Evolutionary conservation across 2,329 filamentous ascomycete species (phyloP).

Genomic region (Trichophyton benhamiae): DNA sequence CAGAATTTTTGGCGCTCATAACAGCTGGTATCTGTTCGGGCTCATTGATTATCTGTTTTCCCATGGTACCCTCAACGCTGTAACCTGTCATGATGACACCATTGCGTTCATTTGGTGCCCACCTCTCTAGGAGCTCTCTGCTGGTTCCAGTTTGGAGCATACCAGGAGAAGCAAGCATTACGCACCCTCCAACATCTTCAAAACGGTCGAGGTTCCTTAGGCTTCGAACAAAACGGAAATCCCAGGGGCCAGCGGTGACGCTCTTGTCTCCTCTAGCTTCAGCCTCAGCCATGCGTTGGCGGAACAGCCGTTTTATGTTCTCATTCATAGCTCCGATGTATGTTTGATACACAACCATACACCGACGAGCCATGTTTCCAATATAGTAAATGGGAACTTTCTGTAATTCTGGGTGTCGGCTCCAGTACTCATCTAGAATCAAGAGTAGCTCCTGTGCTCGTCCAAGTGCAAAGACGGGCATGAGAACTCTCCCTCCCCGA

Average conservation of each 20-base stretch:
- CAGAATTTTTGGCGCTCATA: slow-evolving; percentile 59
- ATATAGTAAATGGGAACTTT: slow-evolving; percentile 95
- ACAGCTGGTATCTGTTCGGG: slow-evolving; percentile 90
- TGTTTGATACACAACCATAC: slow-evolving; percentile 97
- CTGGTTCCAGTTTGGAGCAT: slow-evolving; percentile 97
- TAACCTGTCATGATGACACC: slow-evolving; percentile 98
- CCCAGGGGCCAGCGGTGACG: slow-evolving; percentile 62
- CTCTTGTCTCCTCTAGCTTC: slow-evolving; percentile 73
- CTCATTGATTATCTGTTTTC: slow-evolving; percentile 86
- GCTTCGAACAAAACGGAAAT: slow-evolving; percentile 87
- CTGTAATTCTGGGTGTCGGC: slow-evolving; percentile 73
- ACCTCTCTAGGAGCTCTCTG: slow-evolving; percentile 80
- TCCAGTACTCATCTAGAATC: slow-evolving; percentile 96
- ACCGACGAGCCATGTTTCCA: slow-evolving; percentile 84
- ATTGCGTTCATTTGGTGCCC: slow-evolving; percentile 93
- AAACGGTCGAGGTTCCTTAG: slow-evolving; percentile 89
- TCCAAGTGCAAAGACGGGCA: slow-evolving; percentile 91
- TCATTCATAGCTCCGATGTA: slow-evolving; percentile 99
- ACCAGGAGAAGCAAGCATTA: slow-evolving; percentile 94
- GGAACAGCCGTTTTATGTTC: slow-evolving; percentile 92
- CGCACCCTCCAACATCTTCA: slow-evolving; percentile 86
- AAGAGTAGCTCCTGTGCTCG: slow-evolving; percentile 86
- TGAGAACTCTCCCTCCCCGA: slow-evolving; percentile 77
- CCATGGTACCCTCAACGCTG: slow-evolving; percentile 97
- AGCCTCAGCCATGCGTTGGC: slow-evolving; percentile 80